phyloP scores from a whole-genome alignment of 345 rosid species.

The Cardiospermum halicacabum region DNA sequence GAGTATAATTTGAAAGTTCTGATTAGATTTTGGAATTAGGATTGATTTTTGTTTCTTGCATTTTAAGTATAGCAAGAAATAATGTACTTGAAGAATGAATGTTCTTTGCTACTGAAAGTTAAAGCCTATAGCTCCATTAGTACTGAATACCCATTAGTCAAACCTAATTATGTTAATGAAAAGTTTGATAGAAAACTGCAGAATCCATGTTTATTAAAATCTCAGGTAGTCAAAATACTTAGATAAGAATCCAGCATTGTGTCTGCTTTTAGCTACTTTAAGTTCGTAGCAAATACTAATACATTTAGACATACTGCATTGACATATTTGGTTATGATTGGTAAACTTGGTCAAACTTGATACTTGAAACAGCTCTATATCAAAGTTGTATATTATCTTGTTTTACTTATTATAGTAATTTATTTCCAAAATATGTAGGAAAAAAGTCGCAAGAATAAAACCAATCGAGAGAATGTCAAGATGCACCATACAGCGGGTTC shows the following conservation, averaged over 20 bases:
- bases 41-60: not conserved
- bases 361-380: no score
- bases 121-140: conserved; percentile 41
- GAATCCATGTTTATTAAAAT: conserved; percentile 31
- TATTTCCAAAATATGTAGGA: no score
- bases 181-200: conserved; percentile 16
- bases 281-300: conserved; percentile 54
- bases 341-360: conserved; percentile 47
- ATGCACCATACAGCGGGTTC: no score
- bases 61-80: not conserved
- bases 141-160: conserved; percentile 36
- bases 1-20: not conserved
- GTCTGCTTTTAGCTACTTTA: conserved; percentile 57
- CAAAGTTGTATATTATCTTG: no score
- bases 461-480: no score
- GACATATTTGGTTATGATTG: conserved; percentile 63
- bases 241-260: conserved; percentile 40
- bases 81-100: conserved; percentile 50
- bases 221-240: conserved; percentile 43
- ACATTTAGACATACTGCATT: conserved; percentile 61
- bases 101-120: conserved; percentile 45
- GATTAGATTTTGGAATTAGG: no score
- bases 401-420: no score
- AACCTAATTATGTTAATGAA: conserved; percentile 13
- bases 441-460: no score